Evolutionary conservation across 2,329 filamentous ascomycete species (phyloP), one percentile per base, ranked within the genome.

Genomic region (Aspergillus sp.): DNA sequence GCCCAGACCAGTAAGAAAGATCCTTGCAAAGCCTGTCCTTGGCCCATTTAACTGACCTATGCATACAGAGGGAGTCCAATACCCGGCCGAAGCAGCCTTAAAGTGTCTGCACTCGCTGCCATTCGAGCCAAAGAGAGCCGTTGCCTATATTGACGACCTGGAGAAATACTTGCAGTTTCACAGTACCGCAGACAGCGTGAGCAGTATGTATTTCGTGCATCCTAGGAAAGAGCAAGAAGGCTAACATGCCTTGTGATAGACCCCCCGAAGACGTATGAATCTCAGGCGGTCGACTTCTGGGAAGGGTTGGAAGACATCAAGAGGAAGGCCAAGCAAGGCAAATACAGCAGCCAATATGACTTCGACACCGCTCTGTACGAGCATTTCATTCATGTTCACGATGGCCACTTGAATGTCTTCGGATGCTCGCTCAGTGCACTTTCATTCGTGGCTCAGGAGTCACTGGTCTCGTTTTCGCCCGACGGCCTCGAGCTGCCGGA

Each of bases 31-130:
- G 27, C 4, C 27, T 9, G 27, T 4, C 3, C 1, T 31, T 31
- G 27, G 9, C 9, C 27, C 3, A 0, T 31, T 4, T 31, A 0
- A 1, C 27, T 31, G 9, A 31, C 27, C 27, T 31, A 31, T 31
- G 11, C 27, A 9, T 11, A 1, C 17, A 31, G 27, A 31, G 27
- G 9, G 8, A 9, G 1, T 0, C 9, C 1, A 31, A 11, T 31
- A 31, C 9, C 8, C 3, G 27, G 8, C 27, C 1, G 37, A 40
- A 40, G 64, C 51, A 67, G 67, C 37, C 37, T 4, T n/a, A 15
- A 9, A 40, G 17, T 40, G 37, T 40, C 37, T 40, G 6, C 4
- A 40, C 6, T 17, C 37, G 15, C 6, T 40, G 5, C 37, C 37
- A 7, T 40, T 40, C 17, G 37, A 40, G 15, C 15, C 15, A 15